Conservation (phyloP, 345 rosid species). For the Passiflora organensis region DNA sequence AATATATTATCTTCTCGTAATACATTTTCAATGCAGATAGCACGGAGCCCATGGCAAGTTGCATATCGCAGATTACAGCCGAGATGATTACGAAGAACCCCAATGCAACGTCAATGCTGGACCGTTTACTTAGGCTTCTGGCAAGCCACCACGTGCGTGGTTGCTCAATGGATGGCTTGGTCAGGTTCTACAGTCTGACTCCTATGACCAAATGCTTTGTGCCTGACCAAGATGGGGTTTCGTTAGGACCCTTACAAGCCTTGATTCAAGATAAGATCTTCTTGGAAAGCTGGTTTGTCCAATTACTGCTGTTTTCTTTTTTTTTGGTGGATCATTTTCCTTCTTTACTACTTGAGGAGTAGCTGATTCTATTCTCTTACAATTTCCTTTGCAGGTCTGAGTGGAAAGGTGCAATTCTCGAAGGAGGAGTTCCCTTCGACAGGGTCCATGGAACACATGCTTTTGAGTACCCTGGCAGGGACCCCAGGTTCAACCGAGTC, state of each 20-base stretch:
- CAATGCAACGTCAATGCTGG: constrained; percentile 41
- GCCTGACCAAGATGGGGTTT: constrained; percentile 22
- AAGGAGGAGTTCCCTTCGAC: not conserved
- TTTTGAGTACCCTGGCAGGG: not conserved
- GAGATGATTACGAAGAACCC: constrained; percentile 32
- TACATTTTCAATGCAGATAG: too few species aligned
- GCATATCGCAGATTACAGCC: constrained; percentile 37
- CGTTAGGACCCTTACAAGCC: constrained; percentile 11
- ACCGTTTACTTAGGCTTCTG: constrained; percentile 46
- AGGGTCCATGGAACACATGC: not conserved
- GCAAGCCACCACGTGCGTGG: constrained; percentile 39
- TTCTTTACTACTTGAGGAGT: not conserved
- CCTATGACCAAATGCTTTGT: constrained; percentile 27
- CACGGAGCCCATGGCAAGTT: too few species aligned
- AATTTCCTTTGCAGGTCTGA: not conserved
- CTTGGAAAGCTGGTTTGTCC: constrained; percentile 9
- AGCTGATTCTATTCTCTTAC: not conserved
- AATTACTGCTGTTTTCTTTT: not conserved
- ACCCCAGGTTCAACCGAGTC: not conserved
- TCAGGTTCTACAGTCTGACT: constrained; percentile 18
- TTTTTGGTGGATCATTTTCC: not conserved
- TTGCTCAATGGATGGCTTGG: constrained; percentile 26
- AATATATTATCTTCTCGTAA: too few species aligned
- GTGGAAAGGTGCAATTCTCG: constrained; percentile 1
- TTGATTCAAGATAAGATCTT: constrained; percentile 6